Conservation (phyloP, 2,329 filamentous ascomycete species). For the Alternaria gaisen region DNA sequence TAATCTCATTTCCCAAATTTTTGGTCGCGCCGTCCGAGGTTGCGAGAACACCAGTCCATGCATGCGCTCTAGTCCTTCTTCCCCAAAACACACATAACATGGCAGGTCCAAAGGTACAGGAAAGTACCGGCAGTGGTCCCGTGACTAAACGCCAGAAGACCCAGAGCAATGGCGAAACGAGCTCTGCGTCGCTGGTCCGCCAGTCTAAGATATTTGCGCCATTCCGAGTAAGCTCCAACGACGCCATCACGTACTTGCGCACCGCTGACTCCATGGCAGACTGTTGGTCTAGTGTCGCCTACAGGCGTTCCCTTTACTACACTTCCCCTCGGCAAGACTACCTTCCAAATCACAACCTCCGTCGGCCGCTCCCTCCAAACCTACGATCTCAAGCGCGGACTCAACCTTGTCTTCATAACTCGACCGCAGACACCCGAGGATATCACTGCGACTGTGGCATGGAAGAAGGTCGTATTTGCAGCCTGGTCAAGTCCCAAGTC, state of each 20-base stretch:
- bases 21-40: slow-evolving; percentile 15
- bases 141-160: slow-evolving; percentile 71
- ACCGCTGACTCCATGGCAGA: slow-evolving; percentile 63
- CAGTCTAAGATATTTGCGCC: slow-evolving; percentile 89
- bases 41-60: slow-evolving; percentile 19
- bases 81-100: slow-evolving; percentile 45
- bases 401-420: slow-evolving; percentile 93
- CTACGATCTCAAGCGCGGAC: slow-evolving; percentile 88
- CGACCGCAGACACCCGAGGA: slow-evolving; percentile 84
- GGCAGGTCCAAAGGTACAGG: slow-evolving; percentile 62
- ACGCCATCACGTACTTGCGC: neutral
- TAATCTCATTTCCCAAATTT: slow-evolving; percentile 33
- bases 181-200: slow-evolving; percentile 52
- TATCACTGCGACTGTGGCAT: slow-evolving; percentile 87
- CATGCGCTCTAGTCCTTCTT: slow-evolving; percentile 4
- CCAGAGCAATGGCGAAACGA: slow-evolving; percentile 48
- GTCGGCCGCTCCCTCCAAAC: slow-evolving; percentile 91
- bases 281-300: slow-evolving; percentile 90
- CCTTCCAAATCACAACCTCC: slow-evolving; percentile 96
- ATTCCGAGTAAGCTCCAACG: slow-evolving; percentile 73
- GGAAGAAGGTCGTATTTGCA: slow-evolving; percentile 87
- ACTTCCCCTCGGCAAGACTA: slow-evolving; percentile 88
- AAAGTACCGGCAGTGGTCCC: slow-evolving; percentile 52
- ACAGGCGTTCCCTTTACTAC: slow-evolving; percentile 90
- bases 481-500: slow-evolving; percentile 77